Conservation (phyloP, 2,329 filamentous ascomycete species). For the Fusarium proliferatum region DNA sequence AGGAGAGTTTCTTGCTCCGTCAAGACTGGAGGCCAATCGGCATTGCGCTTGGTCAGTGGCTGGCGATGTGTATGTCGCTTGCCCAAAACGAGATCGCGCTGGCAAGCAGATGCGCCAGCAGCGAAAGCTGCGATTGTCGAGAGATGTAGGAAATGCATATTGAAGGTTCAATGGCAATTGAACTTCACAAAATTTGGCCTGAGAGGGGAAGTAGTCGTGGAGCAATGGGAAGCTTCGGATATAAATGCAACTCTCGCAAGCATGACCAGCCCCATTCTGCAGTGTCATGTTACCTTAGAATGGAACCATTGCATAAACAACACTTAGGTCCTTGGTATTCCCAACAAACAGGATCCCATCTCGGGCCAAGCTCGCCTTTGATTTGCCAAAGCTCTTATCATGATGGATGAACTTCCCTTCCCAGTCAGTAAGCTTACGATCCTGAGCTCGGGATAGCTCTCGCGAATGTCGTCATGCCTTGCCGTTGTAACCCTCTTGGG, state of each 20-base stretch:
- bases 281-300: conserved; percentile 34
- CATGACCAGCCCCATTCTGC: not conserved
- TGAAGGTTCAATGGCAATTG: not conserved
- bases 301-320: conserved; percentile 21
- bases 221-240: conserved; percentile 9
- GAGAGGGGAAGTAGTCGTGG: not conserved
- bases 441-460: conserved; percentile 21
- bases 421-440: conserved; percentile 33
- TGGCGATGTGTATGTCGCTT: conserved; percentile 49
- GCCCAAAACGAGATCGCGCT: conserved; percentile 44
- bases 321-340: conserved; percentile 5
- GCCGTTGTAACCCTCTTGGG: conserved; percentile 29
- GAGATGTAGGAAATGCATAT: conserved; percentile 36
- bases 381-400: conserved; percentile 25
- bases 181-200: not conserved
- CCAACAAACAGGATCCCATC: conserved; percentile 18
- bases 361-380: not conserved
- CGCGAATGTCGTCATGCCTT: conserved; percentile 37
- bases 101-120: conserved; percentile 44
- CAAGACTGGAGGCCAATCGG: conserved; percentile 51
- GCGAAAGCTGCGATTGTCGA: conserved; percentile 32
- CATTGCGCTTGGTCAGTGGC: conserved; percentile 47
- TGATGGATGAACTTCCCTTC: conserved; percentile 22
- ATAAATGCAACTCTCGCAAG: conserved; percentile 33
- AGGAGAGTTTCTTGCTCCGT: conserved; percentile 49